phyloP scores from a whole-genome alignment of 192 early-diverging fungal species.

The Mortierella alpina region DNA sequence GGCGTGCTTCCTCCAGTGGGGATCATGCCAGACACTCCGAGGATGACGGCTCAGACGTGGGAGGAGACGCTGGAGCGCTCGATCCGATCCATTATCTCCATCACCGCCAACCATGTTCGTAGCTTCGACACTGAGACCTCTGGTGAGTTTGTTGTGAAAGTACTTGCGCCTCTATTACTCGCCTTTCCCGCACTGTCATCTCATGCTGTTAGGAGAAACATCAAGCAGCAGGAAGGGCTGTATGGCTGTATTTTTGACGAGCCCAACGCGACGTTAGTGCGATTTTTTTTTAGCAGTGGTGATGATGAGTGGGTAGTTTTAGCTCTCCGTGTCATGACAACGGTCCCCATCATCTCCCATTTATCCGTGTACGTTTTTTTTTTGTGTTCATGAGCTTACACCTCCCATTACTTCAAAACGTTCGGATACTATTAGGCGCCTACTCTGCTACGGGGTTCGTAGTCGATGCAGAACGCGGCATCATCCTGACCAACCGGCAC shows the following conservation, averaged over 20 bases:
- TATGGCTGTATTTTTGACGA: too few relatives aligned
- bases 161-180: not conserved
- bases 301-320: too few relatives aligned
- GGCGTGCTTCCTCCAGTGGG: not conserved
- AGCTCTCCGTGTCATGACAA: too few relatives aligned
- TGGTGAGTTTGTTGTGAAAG: slow-evolving; percentile 56
- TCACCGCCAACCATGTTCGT: slow-evolving; percentile 80
- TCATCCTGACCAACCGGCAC: slow-evolving; percentile 84
- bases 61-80: slow-evolving; percentile 77
- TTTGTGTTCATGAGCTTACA: not conserved
- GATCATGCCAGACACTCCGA: slow-evolving; percentile 17
- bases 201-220: too few relatives aligned
- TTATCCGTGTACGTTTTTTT: too few relatives aligned
- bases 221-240: too few relatives aligned
- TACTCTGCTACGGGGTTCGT: slow-evolving; percentile 81
- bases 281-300: too few relatives aligned
- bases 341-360: not conserved
- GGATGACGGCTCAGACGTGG: slow-evolving; percentile 60
- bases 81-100: slow-evolving; percentile 81
- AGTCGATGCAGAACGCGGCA: slow-evolving; percentile 78
- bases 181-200: not conserved
- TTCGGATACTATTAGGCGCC: slow-evolving; percentile 39
- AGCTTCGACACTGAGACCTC: slow-evolving; percentile 84
- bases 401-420: too few relatives aligned
- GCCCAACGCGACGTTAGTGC: too few relatives aligned